phyloP scores from a whole-genome alignment of 176 grass and related monocot genomes.

The Paspalum notatum region DNA sequence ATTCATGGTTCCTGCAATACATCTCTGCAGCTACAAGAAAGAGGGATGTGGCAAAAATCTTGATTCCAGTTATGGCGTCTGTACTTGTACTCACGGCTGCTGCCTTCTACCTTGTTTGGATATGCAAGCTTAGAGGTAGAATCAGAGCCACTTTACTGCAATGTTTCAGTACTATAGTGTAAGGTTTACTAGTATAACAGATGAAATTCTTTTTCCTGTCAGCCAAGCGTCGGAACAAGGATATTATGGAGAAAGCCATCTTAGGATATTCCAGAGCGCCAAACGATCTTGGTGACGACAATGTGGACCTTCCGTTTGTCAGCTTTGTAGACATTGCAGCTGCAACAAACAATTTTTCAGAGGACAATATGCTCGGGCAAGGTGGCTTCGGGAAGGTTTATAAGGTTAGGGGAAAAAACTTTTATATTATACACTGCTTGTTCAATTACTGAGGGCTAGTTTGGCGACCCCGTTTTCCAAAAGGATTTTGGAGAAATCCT shows the following conservation, averaged over 20 bases:
- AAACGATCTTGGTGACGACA: constrained; percentile 24
- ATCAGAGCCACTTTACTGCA: neutral
- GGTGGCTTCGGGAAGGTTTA: constrained; percentile 60
- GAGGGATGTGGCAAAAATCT: neutral
- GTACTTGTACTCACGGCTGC: neutral
- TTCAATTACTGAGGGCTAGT: too few relatives aligned
- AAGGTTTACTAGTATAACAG: neutral
- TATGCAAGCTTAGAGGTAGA: neutral
- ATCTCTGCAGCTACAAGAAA: constrained; percentile 1
- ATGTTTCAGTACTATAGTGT: neutral
- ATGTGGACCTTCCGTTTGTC: constrained; percentile 37
- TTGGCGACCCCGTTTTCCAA: too few relatives aligned
- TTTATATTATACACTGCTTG: neutral
- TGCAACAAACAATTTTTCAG: constrained; percentile 50
- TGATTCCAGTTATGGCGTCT: neutral
- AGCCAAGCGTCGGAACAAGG: neutral
- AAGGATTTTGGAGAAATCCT: too few relatives aligned
- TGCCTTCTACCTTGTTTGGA: neutral
- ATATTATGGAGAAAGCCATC: neutral
- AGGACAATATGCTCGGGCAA: constrained; percentile 35
- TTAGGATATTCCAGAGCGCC: neutral
- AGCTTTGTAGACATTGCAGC: constrained; percentile 39
- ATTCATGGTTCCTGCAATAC: neutral
- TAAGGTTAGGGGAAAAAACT: neutral
- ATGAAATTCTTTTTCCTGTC: neutral